Percentiles rank a stretch among this genome's conserved stretches.
Evolutionary conservation across 1,139 yeast species (phyloP).

Genomic region (Saccharomycopsis crataegensis): DNA sequence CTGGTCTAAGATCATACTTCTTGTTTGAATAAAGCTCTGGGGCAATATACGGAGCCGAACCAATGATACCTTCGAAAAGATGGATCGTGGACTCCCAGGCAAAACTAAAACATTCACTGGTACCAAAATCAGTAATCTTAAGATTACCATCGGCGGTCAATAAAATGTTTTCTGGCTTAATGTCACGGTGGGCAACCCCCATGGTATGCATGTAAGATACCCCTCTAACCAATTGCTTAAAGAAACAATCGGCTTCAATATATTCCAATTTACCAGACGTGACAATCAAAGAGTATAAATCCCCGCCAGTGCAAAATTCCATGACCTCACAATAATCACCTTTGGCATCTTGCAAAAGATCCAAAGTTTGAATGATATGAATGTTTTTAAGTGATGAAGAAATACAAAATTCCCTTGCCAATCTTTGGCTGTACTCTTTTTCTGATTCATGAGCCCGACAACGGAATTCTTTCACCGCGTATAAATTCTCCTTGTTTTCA

Average conservation of each 20-base stretch:
- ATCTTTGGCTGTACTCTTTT: conserved; percentile 56
- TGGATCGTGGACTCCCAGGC: conserved; percentile 58
- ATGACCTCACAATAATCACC: conserved; percentile 67
- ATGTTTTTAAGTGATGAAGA: conserved; percentile 64
- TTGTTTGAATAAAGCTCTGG: conserved; percentile 52
- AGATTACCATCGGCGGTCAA: conserved; percentile 42
- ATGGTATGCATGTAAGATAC: conserved; percentile 60
- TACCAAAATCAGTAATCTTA: conserved; percentile 69
- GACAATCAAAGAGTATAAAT: conserved; percentile 43
- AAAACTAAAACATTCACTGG: conserved; percentile 65
- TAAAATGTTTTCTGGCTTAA: conserved; percentile 61
- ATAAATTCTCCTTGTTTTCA: conserved; percentile 33
- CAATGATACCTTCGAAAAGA: conserved; percentile 53
- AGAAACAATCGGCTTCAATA: conserved; percentile 60
- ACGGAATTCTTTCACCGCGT: conserved; percentile 69
- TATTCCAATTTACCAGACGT: conserved; percentile 35
- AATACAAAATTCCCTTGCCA: conserved; percentile 71
- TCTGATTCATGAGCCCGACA: conserved; percentile 44
- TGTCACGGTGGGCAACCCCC: conserved; percentile 73
- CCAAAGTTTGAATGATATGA: conserved; percentile 62
- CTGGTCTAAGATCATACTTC: conserved; percentile 51
- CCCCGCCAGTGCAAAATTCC: conserved; percentile 75
- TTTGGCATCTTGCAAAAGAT: conserved; percentile 48
- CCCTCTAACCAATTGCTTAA: conserved; percentile 61
- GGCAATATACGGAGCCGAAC: conserved; percentile 70